Base-by-base conservation (phyloP, 2,329 filamentous ascomycete genomes). In the Cadophora luteo-olivacea region DNA sequence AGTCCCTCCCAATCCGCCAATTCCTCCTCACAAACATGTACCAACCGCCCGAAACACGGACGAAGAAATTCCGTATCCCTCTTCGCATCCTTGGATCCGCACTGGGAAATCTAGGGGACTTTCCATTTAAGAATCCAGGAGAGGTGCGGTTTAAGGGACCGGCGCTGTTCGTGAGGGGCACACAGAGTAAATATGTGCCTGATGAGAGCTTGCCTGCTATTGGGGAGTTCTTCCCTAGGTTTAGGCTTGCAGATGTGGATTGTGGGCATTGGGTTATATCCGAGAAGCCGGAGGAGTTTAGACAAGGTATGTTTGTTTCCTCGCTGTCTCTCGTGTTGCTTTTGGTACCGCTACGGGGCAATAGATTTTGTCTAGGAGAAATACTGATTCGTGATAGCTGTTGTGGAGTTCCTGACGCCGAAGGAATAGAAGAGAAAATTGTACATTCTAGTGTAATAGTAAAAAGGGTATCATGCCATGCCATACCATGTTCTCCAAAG, bases 11-110 rank as follows among this genome's bases (percentile, higher is more conserved):
- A 0, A 91, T 99, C 73, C 90, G 96, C 2, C 94, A 97, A 77
- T 99, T 98, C 79, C 86, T 99, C 19, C 87, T 99, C 0, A 93
- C 92, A 12, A 99, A 98, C 78, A 83, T 98, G 49, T 80, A 91
- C 73, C 87, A 89, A 5, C 83, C 84, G 0, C 64, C 74, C 0
- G 80, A 79, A 19, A 36, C 24, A n/a, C 83, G 86, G 38, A 83
- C 83, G 2, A 86, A 91, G 74, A 89, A 87, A 74, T 97, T 96
- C 81, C 87, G 92, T 33, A 89, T 98, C 3, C 95, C 96, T 0
- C 82, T 99, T 12, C 84, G 86, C 58, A 89, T 87, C 3, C 82
- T 99, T 0, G 89, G 85, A 4, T 83, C 85, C 60, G 84, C 89
- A 0, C 82, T 99, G 51, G 86, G 89, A 73, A 84, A 92, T 72